Evolutionary conservation across 2,329 filamentous ascomycete species (phyloP).

Genomic region (Xylaria sp.): DNA sequence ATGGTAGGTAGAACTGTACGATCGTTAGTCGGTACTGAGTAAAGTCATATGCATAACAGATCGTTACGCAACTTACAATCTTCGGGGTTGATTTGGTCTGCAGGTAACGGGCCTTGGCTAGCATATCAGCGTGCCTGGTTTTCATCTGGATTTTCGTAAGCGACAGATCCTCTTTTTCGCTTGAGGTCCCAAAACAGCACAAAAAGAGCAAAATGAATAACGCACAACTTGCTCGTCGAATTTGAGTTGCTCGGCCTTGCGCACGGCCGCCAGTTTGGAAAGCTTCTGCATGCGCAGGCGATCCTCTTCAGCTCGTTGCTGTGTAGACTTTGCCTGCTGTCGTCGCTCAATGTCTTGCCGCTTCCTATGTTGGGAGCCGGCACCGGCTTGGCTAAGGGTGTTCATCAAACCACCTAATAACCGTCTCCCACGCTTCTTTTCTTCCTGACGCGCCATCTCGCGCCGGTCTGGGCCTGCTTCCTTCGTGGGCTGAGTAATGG

Average conservation of each 20-base stretch:
- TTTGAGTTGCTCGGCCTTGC: slow-evolving; percentile 72
- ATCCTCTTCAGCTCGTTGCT: slow-evolving; percentile 74
- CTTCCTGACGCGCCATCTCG: slow-evolving; percentile 62
- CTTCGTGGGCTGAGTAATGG: slow-evolving; percentile 20
- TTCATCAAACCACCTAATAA: slow-evolving; percentile 84
- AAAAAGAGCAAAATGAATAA: slow-evolving; percentile 28
- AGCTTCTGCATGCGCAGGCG: slow-evolving; percentile 69
- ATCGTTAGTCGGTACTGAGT: slow-evolving; percentile 8
- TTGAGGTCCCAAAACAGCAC: neutral
- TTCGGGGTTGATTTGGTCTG: slow-evolving; percentile 73
- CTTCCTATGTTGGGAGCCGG: slow-evolving; percentile 67
- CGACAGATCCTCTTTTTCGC: slow-evolving; percentile 29
- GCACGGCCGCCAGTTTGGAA: slow-evolving; percentile 63
- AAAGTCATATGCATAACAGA: neutral
- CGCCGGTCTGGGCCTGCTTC: slow-evolving; percentile 43
- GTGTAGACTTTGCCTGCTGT: slow-evolving; percentile 76
- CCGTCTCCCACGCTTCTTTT: slow-evolving; percentile 82
- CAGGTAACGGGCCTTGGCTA: slow-evolving; percentile 74
- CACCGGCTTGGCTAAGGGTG: slow-evolving; percentile 76
- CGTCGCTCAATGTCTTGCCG: slow-evolving; percentile 82
- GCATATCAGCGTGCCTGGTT: slow-evolving; percentile 73
- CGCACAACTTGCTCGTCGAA: slow-evolving; percentile 80
- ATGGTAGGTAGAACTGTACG: slow-evolving; percentile 81
- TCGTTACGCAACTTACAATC: slow-evolving; percentile 62
- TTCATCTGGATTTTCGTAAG: slow-evolving; percentile 64